Percentiles rank a stretch among this genome's conserved stretches.
These are phyloP conservation scores for Ophiostoma fasciatum DNA, from an alignment of 2,329 filamentous ascomycete species.

Conservation along the genomic window DNA sequence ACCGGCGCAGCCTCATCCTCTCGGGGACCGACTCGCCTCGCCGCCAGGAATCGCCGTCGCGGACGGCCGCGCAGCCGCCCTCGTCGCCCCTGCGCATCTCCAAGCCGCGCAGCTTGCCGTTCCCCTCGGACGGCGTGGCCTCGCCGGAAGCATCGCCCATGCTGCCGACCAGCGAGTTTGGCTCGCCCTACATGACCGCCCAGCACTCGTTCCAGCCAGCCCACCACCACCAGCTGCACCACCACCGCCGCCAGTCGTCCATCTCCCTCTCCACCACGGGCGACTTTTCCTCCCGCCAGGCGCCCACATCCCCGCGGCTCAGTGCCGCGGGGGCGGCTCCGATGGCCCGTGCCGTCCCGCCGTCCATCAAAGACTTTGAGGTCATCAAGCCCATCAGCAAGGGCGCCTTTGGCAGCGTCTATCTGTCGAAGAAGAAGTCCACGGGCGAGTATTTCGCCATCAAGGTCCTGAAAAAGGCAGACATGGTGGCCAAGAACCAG, in stretches of 20 bases:
- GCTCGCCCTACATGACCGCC: constrained; percentile 44
- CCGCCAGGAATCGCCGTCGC: constrained; percentile 78
- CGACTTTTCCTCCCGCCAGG: constrained; percentile 43
- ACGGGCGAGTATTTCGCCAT: constrained; percentile 98
- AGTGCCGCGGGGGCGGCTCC: constrained; percentile 61
- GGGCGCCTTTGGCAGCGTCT: constrained; percentile 94
- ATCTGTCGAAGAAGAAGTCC: constrained; percentile 95
- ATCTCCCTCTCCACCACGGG: constrained; percentile 38
- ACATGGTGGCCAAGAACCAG: constrained; percentile 99
- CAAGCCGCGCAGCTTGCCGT: constrained; percentile 56
- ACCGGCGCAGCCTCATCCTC: constrained; percentile 75
- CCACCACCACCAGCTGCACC: constrained; percentile 28
- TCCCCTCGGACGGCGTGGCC: constrained; percentile 48
- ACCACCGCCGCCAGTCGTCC: constrained; percentile 84
- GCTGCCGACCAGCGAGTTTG: constrained; percentile 67
- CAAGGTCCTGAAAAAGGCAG: constrained; percentile 97
- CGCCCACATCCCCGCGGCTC: constrained; percentile 67
- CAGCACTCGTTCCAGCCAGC: constrained; percentile 49
- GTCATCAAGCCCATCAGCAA: constrained; percentile 99
- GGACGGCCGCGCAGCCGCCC: constrained; percentile 44
- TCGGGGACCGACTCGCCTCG: constrained; percentile 54
- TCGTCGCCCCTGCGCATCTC: constrained; percentile 76
- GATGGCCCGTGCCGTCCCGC: constrained; percentile 75
- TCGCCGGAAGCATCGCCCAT: constrained; percentile 88
- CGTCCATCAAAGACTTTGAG: constrained; percentile 98